A percentile compares a stretch with the other conserved stretches of the same genome.
Conservation (phyloP, 2,329 filamentous ascomycete species). For the Stylonectria norvegica region DNA sequence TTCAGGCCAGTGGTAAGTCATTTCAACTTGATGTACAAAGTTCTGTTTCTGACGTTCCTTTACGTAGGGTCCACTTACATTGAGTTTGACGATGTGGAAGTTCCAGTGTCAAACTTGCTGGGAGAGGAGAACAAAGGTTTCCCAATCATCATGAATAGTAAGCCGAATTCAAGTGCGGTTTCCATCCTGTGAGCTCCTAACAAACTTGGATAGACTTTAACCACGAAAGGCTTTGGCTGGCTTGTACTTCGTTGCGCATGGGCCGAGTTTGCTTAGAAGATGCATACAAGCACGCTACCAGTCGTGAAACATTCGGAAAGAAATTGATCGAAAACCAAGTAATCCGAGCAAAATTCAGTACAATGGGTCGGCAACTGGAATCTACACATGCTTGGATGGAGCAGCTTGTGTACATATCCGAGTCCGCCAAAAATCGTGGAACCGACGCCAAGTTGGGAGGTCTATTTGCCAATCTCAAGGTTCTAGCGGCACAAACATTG, state of each 20-base stretch:
- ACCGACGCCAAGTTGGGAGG: slow-evolving; percentile 4
- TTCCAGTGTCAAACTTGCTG: slow-evolving; percentile 10
- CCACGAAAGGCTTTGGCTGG: slow-evolving; percentile 56
- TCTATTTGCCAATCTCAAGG: slow-evolving; percentile 10
- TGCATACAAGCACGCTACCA: slow-evolving; percentile 48
- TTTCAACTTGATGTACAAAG: background rate
- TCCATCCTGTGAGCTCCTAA: background rate
- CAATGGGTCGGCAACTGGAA: slow-evolving; percentile 55
- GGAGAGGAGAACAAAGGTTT: slow-evolving; percentile 16
- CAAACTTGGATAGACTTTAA: slow-evolving; percentile 43
- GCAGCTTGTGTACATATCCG: slow-evolving; percentile 9
- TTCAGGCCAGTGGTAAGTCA: slow-evolving; percentile 11
- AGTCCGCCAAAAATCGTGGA: background rate
- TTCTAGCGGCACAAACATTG: slow-evolving; percentile 8
- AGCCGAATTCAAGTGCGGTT: background rate
- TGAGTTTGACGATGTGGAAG: slow-evolving; percentile 15
- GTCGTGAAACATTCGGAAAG: slow-evolving; percentile 55
- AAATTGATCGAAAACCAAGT: slow-evolving; percentile 56
- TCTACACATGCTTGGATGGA: slow-evolving; percentile 27
- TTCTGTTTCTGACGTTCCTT: background rate
- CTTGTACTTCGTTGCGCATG: slow-evolving; percentile 54
- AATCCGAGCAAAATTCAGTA: slow-evolving; percentile 57
- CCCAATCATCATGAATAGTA: slow-evolving; percentile 13
- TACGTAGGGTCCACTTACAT: slow-evolving; percentile 11
- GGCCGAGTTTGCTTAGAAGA: slow-evolving; percentile 53